Evolutionary conservation across 139 green algal genomes (phyloP).

Genomic region (Picochlorum sp.): DNA sequence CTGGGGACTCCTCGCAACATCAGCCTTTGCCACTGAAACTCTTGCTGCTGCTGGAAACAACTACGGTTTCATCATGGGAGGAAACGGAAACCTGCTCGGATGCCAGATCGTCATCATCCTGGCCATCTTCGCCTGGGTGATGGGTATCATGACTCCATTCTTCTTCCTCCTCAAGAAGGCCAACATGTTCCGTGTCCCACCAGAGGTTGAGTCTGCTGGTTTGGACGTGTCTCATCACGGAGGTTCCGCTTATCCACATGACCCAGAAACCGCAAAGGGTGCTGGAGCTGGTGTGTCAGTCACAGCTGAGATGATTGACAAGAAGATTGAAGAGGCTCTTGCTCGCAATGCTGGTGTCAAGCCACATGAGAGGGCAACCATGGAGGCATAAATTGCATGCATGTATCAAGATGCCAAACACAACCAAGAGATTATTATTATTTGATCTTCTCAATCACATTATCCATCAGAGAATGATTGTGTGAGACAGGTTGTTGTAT

Average conservation of each 20-base stretch:
- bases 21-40: conserved; percentile 41
- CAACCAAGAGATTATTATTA: neutral
- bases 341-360: neutral
- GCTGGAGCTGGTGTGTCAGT: neutral
- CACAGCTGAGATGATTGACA: conserved; percentile 29
- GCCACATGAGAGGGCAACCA: neutral
- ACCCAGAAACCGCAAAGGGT: neutral
- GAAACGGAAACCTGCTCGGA: conserved; percentile 40
- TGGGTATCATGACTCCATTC: conserved; percentile 51
- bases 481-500: no score
- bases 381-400: conserved; percentile 3
- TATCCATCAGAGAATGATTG: no score
- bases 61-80: conserved; percentile 54
- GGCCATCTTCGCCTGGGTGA: conserved; percentile 49
- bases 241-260: conserved; percentile 33
- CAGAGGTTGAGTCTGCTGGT: conserved; percentile 53
- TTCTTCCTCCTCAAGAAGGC: conserved; percentile 62
- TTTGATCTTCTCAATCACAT: no score
- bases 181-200: conserved; percentile 50
- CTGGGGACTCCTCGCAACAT: conserved; percentile 47
- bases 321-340: conserved; percentile 32
- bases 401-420: conserved; percentile 1
- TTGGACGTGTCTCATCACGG: conserved; percentile 65
- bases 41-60: conserved; percentile 42
- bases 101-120: conserved; percentile 52